These are phyloP conservation scores for Geosmithia morbida DNA, from an alignment of 2,329 filamentous ascomycete species.

Conservation along the genomic window DNA sequence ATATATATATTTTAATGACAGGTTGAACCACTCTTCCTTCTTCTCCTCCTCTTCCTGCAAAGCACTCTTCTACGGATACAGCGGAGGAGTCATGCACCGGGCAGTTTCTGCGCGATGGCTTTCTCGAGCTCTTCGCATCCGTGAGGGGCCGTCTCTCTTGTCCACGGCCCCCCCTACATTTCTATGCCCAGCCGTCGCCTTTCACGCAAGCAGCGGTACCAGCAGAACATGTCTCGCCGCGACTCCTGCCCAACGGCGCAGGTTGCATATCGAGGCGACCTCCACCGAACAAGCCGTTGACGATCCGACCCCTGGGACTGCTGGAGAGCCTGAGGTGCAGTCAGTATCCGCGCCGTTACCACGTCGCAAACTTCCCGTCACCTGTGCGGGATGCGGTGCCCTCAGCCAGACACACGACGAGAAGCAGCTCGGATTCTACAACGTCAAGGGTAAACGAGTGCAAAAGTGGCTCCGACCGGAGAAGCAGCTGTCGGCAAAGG, in stretches of 20 bases:
- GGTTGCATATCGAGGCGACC: background rate
- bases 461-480: conserved; percentile 24
- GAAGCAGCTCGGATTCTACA: conserved; percentile 41
- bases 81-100: conserved; percentile 29
- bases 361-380: conserved; percentile 29
- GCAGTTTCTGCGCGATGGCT: conserved; percentile 27
- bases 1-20: too few relatives aligned
- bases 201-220: background rate
- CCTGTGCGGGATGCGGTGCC: conserved; percentile 52
- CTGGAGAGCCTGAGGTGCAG: background rate
- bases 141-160: conserved; percentile 15
- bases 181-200: conserved; percentile 25
- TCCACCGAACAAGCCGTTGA: background rate
- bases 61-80: too few relatives aligned
- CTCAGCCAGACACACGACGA: conserved; percentile 40
- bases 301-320: background rate
- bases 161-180: conserved; percentile 28
- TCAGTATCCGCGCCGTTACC: conserved; percentile 1
- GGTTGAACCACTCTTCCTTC: background rate
- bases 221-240: background rate
- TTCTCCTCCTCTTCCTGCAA: too few relatives aligned
- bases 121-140: conserved; percentile 24
- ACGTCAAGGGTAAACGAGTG: conserved; percentile 34
- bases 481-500: background rate
- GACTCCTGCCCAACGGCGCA: background rate